Evolutionary conservation across 192 early-diverging fungal species (phyloP).

Genomic region (Backusella tuberculispora): DNA sequence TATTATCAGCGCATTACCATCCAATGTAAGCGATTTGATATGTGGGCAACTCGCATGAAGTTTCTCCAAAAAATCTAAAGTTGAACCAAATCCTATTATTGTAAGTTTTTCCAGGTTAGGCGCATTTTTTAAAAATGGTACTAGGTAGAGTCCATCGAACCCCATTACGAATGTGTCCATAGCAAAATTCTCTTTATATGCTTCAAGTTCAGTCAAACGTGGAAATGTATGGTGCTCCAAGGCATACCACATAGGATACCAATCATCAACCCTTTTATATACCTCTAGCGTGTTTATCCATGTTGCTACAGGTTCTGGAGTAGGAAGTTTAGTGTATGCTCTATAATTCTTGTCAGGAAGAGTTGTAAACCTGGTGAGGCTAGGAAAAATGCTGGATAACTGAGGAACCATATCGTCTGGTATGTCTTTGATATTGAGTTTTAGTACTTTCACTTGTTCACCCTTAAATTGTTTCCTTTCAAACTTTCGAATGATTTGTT

Average conservation of each 20-base stretch:
- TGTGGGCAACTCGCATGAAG: neutral
- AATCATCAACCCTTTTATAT: neutral
- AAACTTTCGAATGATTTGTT: too few relatives aligned
- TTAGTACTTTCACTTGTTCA: too few relatives aligned
- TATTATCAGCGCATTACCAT: neutral
- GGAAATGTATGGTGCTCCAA: neutral
- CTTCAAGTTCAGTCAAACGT: neutral
- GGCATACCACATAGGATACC: neutral
- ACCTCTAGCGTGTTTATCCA: neutral
- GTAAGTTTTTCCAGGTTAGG: neutral
- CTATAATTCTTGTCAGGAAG: too few relatives aligned
- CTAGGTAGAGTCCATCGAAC: neutral
- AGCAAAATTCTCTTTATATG: neutral
- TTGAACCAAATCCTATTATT: neutral
- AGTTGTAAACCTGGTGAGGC: too few relatives aligned
- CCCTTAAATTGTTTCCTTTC: too few relatives aligned
- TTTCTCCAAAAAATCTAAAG: neutral
- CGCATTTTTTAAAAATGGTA: neutral
- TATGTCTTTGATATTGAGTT: too few relatives aligned
- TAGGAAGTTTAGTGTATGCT: too few relatives aligned
- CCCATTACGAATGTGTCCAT: neutral
- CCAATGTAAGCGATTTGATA: neutral
- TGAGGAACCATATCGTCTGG: too few relatives aligned
- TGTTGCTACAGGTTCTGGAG: neutral
- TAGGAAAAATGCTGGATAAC: too few relatives aligned